phyloP scores from a whole-genome alignment of 179 eudicot genomes.

The Nepenthes alata region DNA sequence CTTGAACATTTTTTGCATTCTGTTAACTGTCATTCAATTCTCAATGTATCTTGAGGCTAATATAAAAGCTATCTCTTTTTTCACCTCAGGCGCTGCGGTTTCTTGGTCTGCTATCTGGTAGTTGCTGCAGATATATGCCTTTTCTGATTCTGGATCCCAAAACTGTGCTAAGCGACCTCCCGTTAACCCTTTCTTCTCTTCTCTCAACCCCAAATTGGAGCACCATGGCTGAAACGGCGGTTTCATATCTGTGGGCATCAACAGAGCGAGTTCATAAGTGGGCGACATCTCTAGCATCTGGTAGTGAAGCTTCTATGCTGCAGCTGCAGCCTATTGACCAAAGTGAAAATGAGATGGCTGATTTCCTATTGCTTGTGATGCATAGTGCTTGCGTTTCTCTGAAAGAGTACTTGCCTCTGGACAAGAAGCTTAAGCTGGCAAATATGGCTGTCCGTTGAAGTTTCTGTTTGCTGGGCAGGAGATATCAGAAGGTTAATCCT shows the following conservation, averaged over 20 bases:
- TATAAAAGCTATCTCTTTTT: neutral
- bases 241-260: conserved; percentile 45
- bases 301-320: conserved; percentile 14
- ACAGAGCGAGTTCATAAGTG: conserved; percentile 54
- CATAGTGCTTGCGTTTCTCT: conserved; percentile 42
- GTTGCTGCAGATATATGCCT: conserved; percentile 79
- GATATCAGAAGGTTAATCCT: too few relatives aligned
- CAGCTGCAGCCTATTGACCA: conserved; percentile 40
- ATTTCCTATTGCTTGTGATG: conserved; percentile 37
- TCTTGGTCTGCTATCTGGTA: conserved; percentile 67
- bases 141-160: conserved; percentile 44
- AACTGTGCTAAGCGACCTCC: conserved; percentile 60
- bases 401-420: conserved; percentile 49
- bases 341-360: conserved; percentile 40
- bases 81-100: conserved; percentile 59
- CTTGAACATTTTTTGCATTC: too few relatives aligned
- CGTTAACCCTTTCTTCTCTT: conserved; percentile 63
- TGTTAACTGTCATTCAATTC: too few relatives aligned
- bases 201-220: conserved; percentile 44
- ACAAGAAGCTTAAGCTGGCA: conserved; percentile 69
- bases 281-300: conserved; percentile 17
- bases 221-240: conserved; percentile 43
- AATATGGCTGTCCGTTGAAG: conserved; percentile 33
- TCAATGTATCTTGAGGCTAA: too few relatives aligned
- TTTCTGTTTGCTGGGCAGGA: neutral